Evolutionary conservation across 768 basidiomycete genomes (phyloP).

Genomic region (Tricholoma flavovirens): DNA sequence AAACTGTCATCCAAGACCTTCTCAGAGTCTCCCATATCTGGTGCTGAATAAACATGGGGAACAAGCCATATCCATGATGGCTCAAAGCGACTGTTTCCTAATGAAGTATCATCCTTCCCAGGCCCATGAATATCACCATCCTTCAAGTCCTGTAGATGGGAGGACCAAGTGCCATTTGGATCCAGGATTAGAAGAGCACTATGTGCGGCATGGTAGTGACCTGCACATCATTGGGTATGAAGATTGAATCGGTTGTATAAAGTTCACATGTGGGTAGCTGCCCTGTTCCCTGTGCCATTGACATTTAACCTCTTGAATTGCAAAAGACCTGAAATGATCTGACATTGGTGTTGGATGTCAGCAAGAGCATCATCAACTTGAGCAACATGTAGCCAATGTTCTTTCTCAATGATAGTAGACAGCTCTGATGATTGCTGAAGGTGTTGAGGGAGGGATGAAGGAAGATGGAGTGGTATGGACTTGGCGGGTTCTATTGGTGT

Average conservation of each 20-base stretch:
- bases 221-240: conserved; percentile 4
- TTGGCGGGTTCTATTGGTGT: neutral
- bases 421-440: neutral
- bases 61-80: conserved; percentile 23
- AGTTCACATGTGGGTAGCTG: conserved; percentile 14
- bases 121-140: conserved; percentile 12
- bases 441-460: neutral
- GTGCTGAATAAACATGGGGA: neutral
- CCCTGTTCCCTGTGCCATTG: conserved; percentile 13
- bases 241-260: conserved; percentile 9
- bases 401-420: conserved; percentile 1
- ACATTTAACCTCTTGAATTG: conserved; percentile 20
- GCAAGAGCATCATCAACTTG: conserved; percentile 17
- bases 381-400: conserved; percentile 11
- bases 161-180: conserved; percentile 13
- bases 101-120: conserved; percentile 8
- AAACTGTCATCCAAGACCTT: conserved; percentile 3
- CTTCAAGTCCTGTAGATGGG: conserved; percentile 2
- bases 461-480: neutral
- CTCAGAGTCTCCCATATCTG: neutral
- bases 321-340: conserved; percentile 12
- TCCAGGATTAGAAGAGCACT: conserved; percentile 8
- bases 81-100: conserved; percentile 1
- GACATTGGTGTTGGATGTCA: conserved; percentile 13
- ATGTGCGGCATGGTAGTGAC: conserved; percentile 10